These are phyloP conservation scores for Margaritispora aquatica DNA, from an alignment of 495 filamentous ascomycete genomes.

Conservation along the genomic window DNA sequence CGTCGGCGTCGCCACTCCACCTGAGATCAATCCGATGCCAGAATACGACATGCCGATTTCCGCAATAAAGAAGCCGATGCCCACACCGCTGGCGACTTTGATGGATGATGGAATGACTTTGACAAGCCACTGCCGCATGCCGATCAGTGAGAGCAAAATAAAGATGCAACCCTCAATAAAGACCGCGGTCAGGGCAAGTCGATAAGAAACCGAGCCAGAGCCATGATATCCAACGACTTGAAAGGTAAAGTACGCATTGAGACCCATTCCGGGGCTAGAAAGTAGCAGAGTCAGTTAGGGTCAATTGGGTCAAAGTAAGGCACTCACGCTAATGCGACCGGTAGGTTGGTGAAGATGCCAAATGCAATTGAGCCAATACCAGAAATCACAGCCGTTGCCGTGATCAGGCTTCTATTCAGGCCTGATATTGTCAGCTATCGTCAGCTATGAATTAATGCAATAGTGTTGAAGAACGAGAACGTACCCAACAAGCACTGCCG, in stretches of 20 bases:
- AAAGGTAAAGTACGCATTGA: slow-evolving; percentile 84
- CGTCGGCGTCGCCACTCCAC: slow-evolving; percentile 52
- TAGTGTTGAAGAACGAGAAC: no score
- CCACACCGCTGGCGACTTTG: slow-evolving; percentile 73
- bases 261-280: slow-evolving; percentile 66
- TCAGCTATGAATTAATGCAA: not conserved
- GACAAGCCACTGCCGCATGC: slow-evolving; percentile 83
- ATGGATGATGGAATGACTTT: slow-evolving; percentile 71
- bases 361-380: slow-evolving; percentile 45
- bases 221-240: slow-evolving; percentile 75
- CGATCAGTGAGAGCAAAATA: slow-evolving; percentile 59
- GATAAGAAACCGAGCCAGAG: slow-evolving; percentile 58
- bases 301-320: slow-evolving; percentile 26
- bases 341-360: slow-evolving; percentile 47
- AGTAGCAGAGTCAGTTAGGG: not conserved
- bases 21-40: slow-evolving; percentile 68
- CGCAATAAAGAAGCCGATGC: slow-evolving; percentile 74
- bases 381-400: slow-evolving; percentile 68
- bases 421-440: slow-evolving; percentile 28
- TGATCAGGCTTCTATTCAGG: slow-evolving; percentile 68
- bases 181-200: slow-evolving; percentile 67
- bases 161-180: slow-evolving; percentile 72
- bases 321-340: slow-evolving; percentile 51
- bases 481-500: slow-evolving; percentile 43
- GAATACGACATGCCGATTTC: slow-evolving; percentile 70